Conservation (phyloP, 1,284 basidiomycete species). For the Termitomyces sp. region DNA sequence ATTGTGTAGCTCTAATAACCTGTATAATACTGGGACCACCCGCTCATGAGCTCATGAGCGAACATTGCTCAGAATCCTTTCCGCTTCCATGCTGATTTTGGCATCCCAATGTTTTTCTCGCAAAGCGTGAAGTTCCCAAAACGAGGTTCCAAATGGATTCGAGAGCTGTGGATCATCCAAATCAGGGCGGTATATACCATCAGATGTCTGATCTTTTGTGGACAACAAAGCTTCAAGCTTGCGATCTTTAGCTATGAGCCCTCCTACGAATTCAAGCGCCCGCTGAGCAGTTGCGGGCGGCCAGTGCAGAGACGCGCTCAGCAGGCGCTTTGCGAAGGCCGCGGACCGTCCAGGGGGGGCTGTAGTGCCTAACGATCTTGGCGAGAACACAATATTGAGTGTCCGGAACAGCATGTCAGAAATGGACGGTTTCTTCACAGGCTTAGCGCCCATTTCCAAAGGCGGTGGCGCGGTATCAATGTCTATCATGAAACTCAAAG, state of each 20-base stretch:
- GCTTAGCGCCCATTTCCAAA: slow-evolving; percentile 20
- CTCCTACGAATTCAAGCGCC: slow-evolving; percentile 67
- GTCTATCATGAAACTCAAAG: slow-evolving; percentile 49
- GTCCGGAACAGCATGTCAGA: slow-evolving; percentile 84
- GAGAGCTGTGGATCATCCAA: slow-evolving; percentile 84
- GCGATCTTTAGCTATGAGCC: slow-evolving; percentile 71
- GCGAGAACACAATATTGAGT: slow-evolving; percentile 74
- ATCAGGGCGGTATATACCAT: slow-evolving; percentile 79
- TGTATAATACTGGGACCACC: slow-evolving; percentile 9
- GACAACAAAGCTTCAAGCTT: slow-evolving; percentile 81
- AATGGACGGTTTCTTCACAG: slow-evolving; percentile 33
- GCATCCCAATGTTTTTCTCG: slow-evolving; percentile 55
- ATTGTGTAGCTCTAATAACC: slow-evolving; percentile 12
- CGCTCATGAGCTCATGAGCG: slow-evolving; percentile 17
- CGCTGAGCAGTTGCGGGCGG: slow-evolving; percentile 63
- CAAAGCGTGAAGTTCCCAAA: slow-evolving; percentile 66
- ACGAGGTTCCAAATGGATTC: slow-evolving; percentile 65
- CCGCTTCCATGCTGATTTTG: slow-evolving; percentile 53
- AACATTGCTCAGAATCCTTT: slow-evolving; percentile 40
- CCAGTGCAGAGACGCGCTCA: slow-evolving; percentile 77
- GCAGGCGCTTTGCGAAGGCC: slow-evolving; percentile 89
- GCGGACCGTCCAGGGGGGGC: slow-evolving; percentile 78
- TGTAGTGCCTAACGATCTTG: slow-evolving; percentile 47
- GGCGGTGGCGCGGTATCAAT: slow-evolving; percentile 33
- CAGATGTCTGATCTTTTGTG: slow-evolving; percentile 78